A percentile compares a stretch with the other conserved stretches of the same genome.
phyloP scores from a whole-genome alignment of 768 basidiomycete species.

The Suillus subaureus region DNA sequence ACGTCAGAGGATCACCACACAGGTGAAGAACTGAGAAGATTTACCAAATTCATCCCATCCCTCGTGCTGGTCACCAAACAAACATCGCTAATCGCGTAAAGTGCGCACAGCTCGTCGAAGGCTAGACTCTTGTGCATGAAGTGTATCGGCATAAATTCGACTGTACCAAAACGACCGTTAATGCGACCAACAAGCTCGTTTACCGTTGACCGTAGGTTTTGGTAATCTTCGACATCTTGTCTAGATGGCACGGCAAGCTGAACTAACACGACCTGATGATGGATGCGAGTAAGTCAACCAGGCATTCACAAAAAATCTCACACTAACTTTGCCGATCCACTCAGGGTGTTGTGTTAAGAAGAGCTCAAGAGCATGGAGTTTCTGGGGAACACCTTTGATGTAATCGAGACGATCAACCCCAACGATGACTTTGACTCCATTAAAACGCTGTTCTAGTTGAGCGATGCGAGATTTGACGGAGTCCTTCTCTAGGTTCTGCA shows the following conservation, averaged over 20 bases:
- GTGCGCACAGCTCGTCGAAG: slow-evolving; percentile 96
- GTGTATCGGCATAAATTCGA: slow-evolving; percentile 99
- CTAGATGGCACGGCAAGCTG: slow-evolving; percentile 97
- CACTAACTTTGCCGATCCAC: slow-evolving; percentile 91
- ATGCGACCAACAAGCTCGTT: slow-evolving; percentile 98
- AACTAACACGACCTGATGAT: slow-evolving; percentile 80
- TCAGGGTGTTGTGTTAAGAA: slow-evolving; percentile 98
- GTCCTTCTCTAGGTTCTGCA: slow-evolving; percentile 75
- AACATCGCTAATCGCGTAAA: slow-evolving; percentile 95
- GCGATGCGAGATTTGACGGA: slow-evolving; percentile 80
- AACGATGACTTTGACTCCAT: slow-evolving; percentile 95
- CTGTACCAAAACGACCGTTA: slow-evolving; percentile 98
- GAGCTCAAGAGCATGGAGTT: slow-evolving; percentile 93
- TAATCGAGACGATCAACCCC: slow-evolving; percentile 98
- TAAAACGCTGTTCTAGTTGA: slow-evolving; percentile 86
- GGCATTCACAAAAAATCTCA: not conserved
- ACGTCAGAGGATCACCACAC: slow-evolving; percentile 9
- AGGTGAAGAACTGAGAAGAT: slow-evolving; percentile 32
- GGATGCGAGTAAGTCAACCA: slow-evolving; percentile 9
- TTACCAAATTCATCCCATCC: slow-evolving; percentile 98
- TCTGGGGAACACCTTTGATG: slow-evolving; percentile 99
- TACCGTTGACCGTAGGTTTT: slow-evolving; percentile 92
- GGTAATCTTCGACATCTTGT: slow-evolving; percentile 99
- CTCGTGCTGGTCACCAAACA: slow-evolving; percentile 94
- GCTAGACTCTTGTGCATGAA: slow-evolving; percentile 96